Base-by-base conservation (phyloP, 2,329 filamentous ascomycete genomes). In the Falciphora oryzae region DNA sequence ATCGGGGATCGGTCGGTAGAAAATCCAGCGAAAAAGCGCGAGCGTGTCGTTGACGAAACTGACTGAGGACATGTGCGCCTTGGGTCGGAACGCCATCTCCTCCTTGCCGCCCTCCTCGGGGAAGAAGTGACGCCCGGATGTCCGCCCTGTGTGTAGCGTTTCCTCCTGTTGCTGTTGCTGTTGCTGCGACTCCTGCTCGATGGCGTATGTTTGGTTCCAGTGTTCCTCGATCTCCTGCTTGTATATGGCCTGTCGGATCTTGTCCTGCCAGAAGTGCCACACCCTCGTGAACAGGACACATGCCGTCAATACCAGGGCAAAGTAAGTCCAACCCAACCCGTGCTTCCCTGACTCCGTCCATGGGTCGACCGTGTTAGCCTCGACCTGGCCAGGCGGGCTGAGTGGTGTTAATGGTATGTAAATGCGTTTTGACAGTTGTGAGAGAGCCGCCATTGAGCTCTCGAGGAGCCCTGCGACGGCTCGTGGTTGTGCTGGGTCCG, bases 241-340 rank as follows among this genome's bases (percentile, higher is more conserved):
- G 79, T 95, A 91, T 66, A 95, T 86, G 67, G 92, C 93, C 69
- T 93, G 91, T 69, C 93, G 87, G 69, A 96, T 92, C 79, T 95
- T 96, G 80, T 97, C 93, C 70, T 93, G 92, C 89, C 92, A 97
- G 70, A 90, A 88, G 76, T 97, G 90, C 82, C 93, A 97, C 73
- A 91, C 83, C 69, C 92, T 87, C 73, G 94, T 81, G 14, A 89
- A 71, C 14, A 90, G 78, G 5, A 93, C 87, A 64, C 86, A 71
- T 32, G 84, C 83, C 68, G 93, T 82, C 66, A 97, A 75, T 62
- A 88, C 86, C 61, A 96, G 75, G 63, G 90, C 88, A 72, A 97
- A 96, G 76, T 96, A 97, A 18, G 94, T 92, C 87, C 92, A 97
- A 65, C 89, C 92, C 63, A 92, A 78, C 2, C 84, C 92, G 78